Conservation (phyloP, 176 grass and related monocot species). For the Phragmites australis region DNA sequence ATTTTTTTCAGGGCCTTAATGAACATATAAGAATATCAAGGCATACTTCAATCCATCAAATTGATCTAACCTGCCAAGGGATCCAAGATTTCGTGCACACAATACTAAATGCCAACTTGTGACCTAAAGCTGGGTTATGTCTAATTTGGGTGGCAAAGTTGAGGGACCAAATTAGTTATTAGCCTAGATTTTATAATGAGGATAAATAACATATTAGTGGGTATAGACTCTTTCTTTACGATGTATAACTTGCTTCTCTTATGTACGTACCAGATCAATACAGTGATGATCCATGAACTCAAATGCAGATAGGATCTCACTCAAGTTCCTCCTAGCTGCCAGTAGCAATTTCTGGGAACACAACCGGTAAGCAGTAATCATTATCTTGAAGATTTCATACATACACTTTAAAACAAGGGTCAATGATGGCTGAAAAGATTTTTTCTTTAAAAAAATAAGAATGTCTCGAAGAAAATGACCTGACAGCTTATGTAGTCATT, state of each 20-base stretch:
- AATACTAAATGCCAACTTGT: constrained; percentile 1
- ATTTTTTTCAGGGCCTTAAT: constrained; percentile 6
- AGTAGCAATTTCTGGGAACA: constrained; percentile 82
- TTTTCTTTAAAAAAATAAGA: not conserved
- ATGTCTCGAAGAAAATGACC: constrained; percentile 18
- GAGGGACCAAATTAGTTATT: not conserved
- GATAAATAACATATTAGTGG: constrained; percentile 1
- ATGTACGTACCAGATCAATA: constrained; percentile 73
- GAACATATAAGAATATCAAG: not conserved
- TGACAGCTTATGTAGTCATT: constrained; percentile 94
- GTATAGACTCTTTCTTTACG: constrained; percentile 10
- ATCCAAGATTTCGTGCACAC: not conserved
- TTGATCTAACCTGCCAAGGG: not conserved
- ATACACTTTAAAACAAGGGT: constrained; percentile 21
- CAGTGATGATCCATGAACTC: constrained; percentile 95
- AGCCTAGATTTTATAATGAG: not conserved
- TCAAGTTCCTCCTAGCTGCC: constrained; percentile 76
- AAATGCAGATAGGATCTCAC: constrained; percentile 95
- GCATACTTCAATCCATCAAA: not conserved
- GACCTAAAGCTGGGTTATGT: not conserved
- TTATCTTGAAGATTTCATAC: constrained; percentile 20
- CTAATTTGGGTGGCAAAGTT: not conserved
- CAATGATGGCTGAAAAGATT: not conserved
- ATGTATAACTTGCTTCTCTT: not conserved
- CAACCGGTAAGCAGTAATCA: constrained; percentile 38